Conservation (phyloP, 164 flowering plant genomes). For the Brasenia schreberi region DNA sequence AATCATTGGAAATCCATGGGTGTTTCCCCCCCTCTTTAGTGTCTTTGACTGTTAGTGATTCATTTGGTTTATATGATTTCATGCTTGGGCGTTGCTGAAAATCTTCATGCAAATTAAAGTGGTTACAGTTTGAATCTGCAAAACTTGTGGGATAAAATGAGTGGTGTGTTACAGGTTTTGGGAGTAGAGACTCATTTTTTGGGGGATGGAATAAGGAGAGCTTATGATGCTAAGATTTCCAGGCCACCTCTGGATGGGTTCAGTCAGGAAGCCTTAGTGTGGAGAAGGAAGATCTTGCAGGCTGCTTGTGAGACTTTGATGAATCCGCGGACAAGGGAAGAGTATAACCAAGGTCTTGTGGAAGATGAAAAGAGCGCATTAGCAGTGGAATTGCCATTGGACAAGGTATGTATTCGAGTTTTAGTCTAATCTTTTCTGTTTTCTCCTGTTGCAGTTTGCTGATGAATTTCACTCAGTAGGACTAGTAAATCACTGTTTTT, state of each 20-base stretch:
- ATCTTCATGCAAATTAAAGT: too few relatives aligned
- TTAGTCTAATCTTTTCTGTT: not conserved
- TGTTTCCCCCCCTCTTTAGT: too few relatives aligned
- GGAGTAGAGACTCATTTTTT: conserved; percentile 86
- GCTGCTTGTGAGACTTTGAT: conserved; percentile 88
- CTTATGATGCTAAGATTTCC: conserved; percentile 73
- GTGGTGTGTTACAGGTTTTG: conserved; percentile 16
- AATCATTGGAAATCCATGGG: too few relatives aligned
- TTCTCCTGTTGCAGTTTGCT: not conserved
- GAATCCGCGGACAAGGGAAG: conserved; percentile 42
- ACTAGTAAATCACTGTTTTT: not conserved
- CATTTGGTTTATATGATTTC: not conserved
- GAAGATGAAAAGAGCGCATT: conserved; percentile 49
- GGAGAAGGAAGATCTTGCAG: conserved; percentile 72
- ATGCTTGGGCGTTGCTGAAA: too few relatives aligned
- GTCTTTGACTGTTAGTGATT: not conserved
- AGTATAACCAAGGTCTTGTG: conserved; percentile 64
- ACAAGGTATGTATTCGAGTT: conserved; percentile 31
- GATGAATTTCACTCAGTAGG: not conserved
- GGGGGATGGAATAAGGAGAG: conserved; percentile 73
- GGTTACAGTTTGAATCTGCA: too few relatives aligned
- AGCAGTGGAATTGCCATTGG: conserved; percentile 77
- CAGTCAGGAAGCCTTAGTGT: conserved; percentile 60
- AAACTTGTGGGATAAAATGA: too few relatives aligned
- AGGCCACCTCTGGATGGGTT: conserved; percentile 79